Evolutionary conservation across 2,329 filamentous ascomycete genomes (phyloP).

Genomic region (Fusarium xyrophilum): DNA sequence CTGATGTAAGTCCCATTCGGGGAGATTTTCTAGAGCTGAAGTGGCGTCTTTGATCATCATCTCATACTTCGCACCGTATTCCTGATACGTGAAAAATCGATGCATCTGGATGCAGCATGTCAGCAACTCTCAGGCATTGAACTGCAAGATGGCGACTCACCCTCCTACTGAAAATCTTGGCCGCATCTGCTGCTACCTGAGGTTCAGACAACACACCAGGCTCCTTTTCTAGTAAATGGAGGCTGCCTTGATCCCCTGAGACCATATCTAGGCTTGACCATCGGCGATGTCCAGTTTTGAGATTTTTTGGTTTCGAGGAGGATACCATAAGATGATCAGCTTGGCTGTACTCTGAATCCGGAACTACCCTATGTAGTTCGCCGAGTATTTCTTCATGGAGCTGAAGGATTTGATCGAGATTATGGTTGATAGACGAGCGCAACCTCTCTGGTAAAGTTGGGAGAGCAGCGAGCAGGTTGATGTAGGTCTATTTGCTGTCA

Average conservation of each 20-base stretch:
- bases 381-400: slow-evolving; percentile 83
- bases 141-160: slow-evolving; percentile 46
- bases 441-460: slow-evolving; percentile 69
- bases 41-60: slow-evolving; percentile 81
- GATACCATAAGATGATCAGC: slow-evolving; percentile 27
- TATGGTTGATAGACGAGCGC: slow-evolving; percentile 77
- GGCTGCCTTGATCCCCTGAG: slow-evolving; percentile 50
- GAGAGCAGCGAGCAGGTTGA: slow-evolving; percentile 75
- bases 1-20: slow-evolving; percentile 81
- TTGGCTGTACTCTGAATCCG: slow-evolving; percentile 69
- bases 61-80: slow-evolving; percentile 90
- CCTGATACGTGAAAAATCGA: slow-evolving; percentile 85
- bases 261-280: slow-evolving; percentile 59
- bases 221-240: slow-evolving; percentile 54
- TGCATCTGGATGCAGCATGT: slow-evolving; percentile 64
- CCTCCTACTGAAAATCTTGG: slow-evolving; percentile 66
- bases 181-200: slow-evolving; percentile 65
- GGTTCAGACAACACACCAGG: slow-evolving; percentile 65
- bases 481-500: slow-evolving; percentile 66
- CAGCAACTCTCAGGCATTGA: background rate
- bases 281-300: slow-evolving; percentile 49
- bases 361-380: slow-evolving; percentile 74
- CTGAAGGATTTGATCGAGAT: slow-evolving; percentile 79
- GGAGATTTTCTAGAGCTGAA: slow-evolving; percentile 70
- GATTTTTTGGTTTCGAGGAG: slow-evolving; percentile 17